Evolutionary conservation across 2,329 filamentous ascomycete species (phyloP).

Genomic region (Chaetoscypha palmicola): DNA sequence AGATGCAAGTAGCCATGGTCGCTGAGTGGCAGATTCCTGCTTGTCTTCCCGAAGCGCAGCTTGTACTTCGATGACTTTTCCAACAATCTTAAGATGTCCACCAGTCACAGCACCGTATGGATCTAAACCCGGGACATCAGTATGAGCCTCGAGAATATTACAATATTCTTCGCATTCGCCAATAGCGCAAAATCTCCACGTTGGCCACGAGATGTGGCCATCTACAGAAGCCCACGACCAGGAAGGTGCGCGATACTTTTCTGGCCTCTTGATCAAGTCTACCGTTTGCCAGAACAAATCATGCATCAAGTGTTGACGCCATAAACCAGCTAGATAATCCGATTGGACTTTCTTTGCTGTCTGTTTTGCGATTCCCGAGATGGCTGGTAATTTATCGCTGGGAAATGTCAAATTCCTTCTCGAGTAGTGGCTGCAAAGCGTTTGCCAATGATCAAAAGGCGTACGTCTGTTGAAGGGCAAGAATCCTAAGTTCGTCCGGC

Average conservation of each 20-base stretch:
- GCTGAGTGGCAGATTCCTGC: not conserved
- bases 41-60: not conserved
- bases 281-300: slow-evolving; percentile 11
- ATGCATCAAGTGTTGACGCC: slow-evolving; percentile 7
- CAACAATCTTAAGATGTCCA: slow-evolving; percentile 10
- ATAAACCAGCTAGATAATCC: slow-evolving; percentile 11
- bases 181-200: slow-evolving; percentile 3
- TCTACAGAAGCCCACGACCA: slow-evolving; percentile 17
- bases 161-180: slow-evolving; percentile 6
- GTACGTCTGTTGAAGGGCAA: not conserved
- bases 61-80: not conserved
- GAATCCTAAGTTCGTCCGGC: not conserved
- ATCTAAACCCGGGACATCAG: slow-evolving; percentile 8
- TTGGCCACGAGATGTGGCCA: slow-evolving; percentile 6
- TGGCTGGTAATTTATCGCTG: slow-evolving; percentile 13
- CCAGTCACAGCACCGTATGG: slow-evolving; percentile 12
- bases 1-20: not conserved
- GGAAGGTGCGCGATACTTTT: slow-evolving; percentile 10
- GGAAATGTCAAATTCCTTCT: slow-evolving; percentile 8
- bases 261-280: not conserved
- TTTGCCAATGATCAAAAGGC: slow-evolving; percentile 9
- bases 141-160: slow-evolving; percentile 10
- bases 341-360: slow-evolving; percentile 3
- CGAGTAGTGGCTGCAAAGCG: slow-evolving; percentile 11
- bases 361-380: slow-evolving; percentile 13